Evolutionary conservation across 192 early-diverging fungal species (phyloP), one percentile per base, ranked within the genome.

Genomic region (Backusella sp.): DNA sequence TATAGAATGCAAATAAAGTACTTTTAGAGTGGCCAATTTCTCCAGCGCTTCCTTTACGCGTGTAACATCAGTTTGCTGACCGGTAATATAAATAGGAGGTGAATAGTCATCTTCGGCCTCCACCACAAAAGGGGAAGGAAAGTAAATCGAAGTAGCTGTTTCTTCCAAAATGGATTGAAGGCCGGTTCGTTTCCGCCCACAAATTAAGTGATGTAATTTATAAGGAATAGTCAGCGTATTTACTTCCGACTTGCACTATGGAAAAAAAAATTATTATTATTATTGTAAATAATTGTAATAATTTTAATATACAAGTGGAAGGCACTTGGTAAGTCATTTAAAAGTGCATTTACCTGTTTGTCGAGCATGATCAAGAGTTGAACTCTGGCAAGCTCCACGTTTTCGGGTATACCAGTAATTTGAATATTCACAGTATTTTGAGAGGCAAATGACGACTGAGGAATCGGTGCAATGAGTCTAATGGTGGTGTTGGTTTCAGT

Each of bases 91-190:
- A 71, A 94, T 90, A n/a, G 62, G 32, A 35, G 80, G 46, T 30
- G 77, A 82, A 56, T 85, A 86, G 9, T 82, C 74, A 42, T 84
- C 80, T 1, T 80, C 77, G 35, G 75, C 68, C 41, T 70, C 69
- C 26, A 69, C 70, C 19, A 82, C 76, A 69, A 91, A 86, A 46
- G 91, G 86, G 3, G 86, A 87, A 36, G 92, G 89, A 34, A 95
- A 76, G 78, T 95, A 95, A 56, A 95, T 89, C 76, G 89, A 93
- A 66, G 90, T 91, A 67, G 80, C 46, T 26, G 88, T 90, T 68
- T 90, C 89, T 37, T 89, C 86, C 92, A 94, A 93, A 56, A 95
- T 86, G 11, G 86, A 77, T 69, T 91, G 86, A 19, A 95, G 78
- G 7, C 80, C 79, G 36, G 82, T 85, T 12, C 90, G 82, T 69